Evolutionary conservation across 306 rosid species (phyloP).

Genomic region (Rosa chinensis): DNA sequence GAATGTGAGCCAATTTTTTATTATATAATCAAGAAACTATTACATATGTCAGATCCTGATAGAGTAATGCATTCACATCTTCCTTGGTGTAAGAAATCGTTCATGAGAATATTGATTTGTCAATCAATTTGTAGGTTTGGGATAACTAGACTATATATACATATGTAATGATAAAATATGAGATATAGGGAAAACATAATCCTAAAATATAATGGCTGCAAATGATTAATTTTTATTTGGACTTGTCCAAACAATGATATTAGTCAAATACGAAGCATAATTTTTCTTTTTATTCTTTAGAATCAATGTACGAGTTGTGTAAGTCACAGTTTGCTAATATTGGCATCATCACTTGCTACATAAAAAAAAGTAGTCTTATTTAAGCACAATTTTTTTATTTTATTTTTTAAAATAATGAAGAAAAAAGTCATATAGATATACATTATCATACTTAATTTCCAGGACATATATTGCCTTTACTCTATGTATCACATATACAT

Average conservation of each 20-base stretch:
- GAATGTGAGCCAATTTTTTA: not conserved
- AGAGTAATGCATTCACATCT: conserved; percentile 4
- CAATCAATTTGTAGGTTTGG: not conserved
- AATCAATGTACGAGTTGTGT: not conserved
- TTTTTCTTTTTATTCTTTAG: not conserved
- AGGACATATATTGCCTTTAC: not conserved
- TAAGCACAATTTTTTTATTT: not conserved
- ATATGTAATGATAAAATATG: not conserved
- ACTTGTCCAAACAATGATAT: not conserved
- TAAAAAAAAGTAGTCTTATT: not conserved
- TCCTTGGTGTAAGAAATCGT: not conserved
- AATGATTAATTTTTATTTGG: not conserved
- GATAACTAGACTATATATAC: not conserved
- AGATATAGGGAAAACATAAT: not conserved
- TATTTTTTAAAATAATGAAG: not conserved
- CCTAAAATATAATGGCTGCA: not conserved
- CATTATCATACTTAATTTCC: not conserved
- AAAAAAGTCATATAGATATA: not conserved
- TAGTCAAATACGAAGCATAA: not conserved
- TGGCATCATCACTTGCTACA: not conserved
- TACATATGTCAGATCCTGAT: not conserved
- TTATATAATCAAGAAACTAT: not conserved
- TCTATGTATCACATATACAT: not conserved
- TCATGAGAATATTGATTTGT: not conserved
- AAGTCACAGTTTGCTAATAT: not conserved